These are phyloP conservation scores for Psilocybe cubensis DNA, from an alignment of 768 basidiomycete species.

Conservation along the genomic window DNA sequence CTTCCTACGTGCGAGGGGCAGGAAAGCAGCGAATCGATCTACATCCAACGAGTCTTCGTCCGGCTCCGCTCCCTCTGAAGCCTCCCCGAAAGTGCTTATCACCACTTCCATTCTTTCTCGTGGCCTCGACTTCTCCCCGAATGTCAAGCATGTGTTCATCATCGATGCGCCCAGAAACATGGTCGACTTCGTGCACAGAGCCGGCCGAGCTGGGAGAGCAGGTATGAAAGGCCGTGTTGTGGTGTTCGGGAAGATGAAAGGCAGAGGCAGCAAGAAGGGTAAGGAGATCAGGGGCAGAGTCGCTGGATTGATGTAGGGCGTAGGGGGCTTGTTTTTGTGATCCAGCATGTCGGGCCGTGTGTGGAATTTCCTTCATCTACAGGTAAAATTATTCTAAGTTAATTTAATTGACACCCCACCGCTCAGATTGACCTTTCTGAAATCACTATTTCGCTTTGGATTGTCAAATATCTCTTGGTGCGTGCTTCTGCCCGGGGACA, in stretches of 20 bases:
- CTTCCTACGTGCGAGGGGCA: slow-evolving; percentile 50
- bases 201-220: slow-evolving; percentile 81
- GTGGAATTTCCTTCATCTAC: no score
- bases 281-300: slow-evolving; percentile 57
- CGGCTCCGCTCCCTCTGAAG: slow-evolving; percentile 20
- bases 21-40: neutral
- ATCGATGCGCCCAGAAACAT: slow-evolving; percentile 88
- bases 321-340: neutral
- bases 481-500: no score
- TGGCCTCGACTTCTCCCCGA: slow-evolving; percentile 85
- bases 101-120: slow-evolving; percentile 92
- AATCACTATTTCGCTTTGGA: no score
- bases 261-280: slow-evolving; percentile 58
- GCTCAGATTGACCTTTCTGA: no score
- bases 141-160: slow-evolving; percentile 82
- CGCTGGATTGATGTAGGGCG: slow-evolving; percentile 25
- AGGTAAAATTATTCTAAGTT: no score
- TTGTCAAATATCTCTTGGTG: no score
- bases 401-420: no score
- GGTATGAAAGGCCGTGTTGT: slow-evolving; percentile 73
- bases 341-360: no score
- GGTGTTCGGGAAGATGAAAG: slow-evolving; percentile 72
- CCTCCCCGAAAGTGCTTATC: slow-evolving; percentile 67
- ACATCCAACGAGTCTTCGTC: slow-evolving; percentile 2
- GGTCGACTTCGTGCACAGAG: slow-evolving; percentile 92